Percentiles rank a stretch among this genome's conserved stretches.
phyloP scores from a whole-genome alignment of 2,329 filamentous ascomycete species.

The Cercospora citrullina region DNA sequence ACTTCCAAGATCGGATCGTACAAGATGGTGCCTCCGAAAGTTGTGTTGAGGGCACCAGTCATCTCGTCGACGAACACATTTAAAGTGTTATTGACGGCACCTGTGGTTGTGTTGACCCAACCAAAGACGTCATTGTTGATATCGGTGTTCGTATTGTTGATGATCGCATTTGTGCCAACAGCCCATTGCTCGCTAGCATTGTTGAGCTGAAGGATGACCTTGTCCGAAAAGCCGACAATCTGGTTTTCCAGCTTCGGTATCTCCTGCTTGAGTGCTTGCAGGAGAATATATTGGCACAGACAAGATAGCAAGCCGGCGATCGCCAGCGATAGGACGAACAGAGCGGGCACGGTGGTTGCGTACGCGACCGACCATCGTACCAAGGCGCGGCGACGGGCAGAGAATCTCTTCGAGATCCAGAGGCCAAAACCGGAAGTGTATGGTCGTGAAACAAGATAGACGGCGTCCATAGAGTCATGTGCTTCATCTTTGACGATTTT shows the following conservation, averaged over 20 bases:
- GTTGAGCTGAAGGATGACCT: conserved; percentile 71
- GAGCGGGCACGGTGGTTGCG: conserved; percentile 76
- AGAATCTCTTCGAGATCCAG: conserved; percentile 65
- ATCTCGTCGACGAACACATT: conserved; percentile 79
- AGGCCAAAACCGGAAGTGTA: conserved; percentile 72
- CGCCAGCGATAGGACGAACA: conserved; percentile 84
- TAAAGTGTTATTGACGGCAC: conserved; percentile 80
- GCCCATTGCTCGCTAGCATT: conserved; percentile 77
- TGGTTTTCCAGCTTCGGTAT: conserved; percentile 72
- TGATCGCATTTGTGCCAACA: conserved; percentile 69
- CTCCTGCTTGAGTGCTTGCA: conserved; percentile 70
- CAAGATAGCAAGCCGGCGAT: conserved; percentile 80
- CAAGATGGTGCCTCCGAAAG: conserved; percentile 80
- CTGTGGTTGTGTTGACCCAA: conserved; percentile 82
- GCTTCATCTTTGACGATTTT: conserved; percentile 64
- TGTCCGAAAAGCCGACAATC: conserved; percentile 75
- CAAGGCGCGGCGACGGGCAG: conserved; percentile 66
- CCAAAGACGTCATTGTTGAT: conserved; percentile 84
- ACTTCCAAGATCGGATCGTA: conserved; percentile 76
- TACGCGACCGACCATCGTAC: conserved; percentile 84
- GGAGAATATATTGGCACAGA: conserved; percentile 77
- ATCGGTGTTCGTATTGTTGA: conserved; percentile 63
- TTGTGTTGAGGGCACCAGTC: conserved; percentile 68
- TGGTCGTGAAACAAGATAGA: conserved; percentile 83
- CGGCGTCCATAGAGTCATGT: conserved; percentile 80